Conservation (phyloP, 2,329 filamentous ascomycete genomes). For the Aphanocladium album region DNA sequence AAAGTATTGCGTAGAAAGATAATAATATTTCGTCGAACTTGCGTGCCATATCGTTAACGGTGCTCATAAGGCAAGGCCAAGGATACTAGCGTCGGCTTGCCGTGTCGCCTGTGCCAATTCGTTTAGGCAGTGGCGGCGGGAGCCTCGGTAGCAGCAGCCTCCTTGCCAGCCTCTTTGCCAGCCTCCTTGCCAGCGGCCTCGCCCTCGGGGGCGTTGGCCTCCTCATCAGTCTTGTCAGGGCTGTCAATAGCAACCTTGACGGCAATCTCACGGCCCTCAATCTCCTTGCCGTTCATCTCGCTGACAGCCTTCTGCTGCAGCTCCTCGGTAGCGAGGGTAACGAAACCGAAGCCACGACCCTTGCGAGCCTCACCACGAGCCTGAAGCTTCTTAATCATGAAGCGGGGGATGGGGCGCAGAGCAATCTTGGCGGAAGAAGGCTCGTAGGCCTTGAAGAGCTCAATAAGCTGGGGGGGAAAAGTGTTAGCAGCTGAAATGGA, state of each 20-base stretch:
- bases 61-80: slow-evolving; percentile 20
- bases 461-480: slow-evolving; percentile 67
- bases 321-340: slow-evolving; percentile 92
- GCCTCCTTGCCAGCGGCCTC: slow-evolving; percentile 39
- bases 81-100: slow-evolving; percentile 6
- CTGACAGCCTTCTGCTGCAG: slow-evolving; percentile 92
- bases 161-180: slow-evolving; percentile 37
- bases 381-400: slow-evolving; percentile 99
- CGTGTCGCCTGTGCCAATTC: slow-evolving; percentile 11
- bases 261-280: slow-evolving; percentile 96
- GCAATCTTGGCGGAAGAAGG: slow-evolving; percentile 97
- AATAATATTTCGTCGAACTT: slow-evolving; percentile 36
- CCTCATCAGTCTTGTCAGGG: slow-evolving; percentile 91
- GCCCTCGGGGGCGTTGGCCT: slow-evolving; percentile 56
- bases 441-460: slow-evolving; percentile 90
- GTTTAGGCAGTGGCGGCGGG: slow-evolving; percentile 27
- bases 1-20: slow-evolving; percentile 1
- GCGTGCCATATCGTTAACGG: slow-evolving; percentile 35
- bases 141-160: slow-evolving; percentile 29
- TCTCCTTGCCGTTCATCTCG: slow-evolving; percentile 99
- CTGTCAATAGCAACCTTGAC: slow-evolving; percentile 99
- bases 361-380: slow-evolving; percentile 97
- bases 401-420: slow-evolving; percentile 94
- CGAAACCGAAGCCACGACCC: slow-evolving; percentile 98
- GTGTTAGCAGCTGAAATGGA: slow-evolving; percentile 13